Conservation (phyloP, 768 basidiomycete species). For the Floccularia luteovirens region DNA sequence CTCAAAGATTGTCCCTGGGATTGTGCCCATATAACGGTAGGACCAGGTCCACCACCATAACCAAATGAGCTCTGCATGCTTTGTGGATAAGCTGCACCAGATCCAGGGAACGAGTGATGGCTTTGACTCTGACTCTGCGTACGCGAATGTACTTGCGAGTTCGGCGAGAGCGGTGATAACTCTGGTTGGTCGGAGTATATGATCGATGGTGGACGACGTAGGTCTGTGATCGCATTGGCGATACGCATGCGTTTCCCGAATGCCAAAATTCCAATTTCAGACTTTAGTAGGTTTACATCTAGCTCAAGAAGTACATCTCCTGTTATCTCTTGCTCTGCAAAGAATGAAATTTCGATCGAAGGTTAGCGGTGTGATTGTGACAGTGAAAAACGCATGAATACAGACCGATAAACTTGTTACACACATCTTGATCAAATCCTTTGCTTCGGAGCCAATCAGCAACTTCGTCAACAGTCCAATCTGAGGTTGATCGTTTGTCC, state of each 20-base stretch:
- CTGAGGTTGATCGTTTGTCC: slow-evolving; percentile 43
- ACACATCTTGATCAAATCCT: slow-evolving; percentile 79
- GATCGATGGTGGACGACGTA: slow-evolving; percentile 66
- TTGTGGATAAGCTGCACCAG: slow-evolving; percentile 22
- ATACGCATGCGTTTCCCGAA: slow-evolving; percentile 95
- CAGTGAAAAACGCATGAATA: slow-evolving; percentile 6
- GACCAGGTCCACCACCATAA: too few species aligned
- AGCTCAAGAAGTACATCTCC: slow-evolving; percentile 96
- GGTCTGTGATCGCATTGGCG: slow-evolving; percentile 85
- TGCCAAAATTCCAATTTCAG: slow-evolving; percentile 86
- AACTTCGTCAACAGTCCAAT: slow-evolving; percentile 88
- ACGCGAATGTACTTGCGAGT: slow-evolving; percentile 26
- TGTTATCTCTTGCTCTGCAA: slow-evolving; percentile 93
- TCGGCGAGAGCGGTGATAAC: slow-evolving; percentile 5
- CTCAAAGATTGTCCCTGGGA: too few species aligned
- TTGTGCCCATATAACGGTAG: too few species aligned
- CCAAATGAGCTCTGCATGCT: slow-evolving; percentile 34
- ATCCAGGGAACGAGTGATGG: slow-evolving; percentile 34
- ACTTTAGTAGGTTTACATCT: slow-evolving; percentile 84
- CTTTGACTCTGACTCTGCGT: slow-evolving; percentile 35
- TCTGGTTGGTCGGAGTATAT: slow-evolving; percentile 38
- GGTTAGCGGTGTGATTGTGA: not conserved
- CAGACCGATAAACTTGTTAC: slow-evolving; percentile 81
- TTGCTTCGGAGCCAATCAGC: slow-evolving; percentile 79
- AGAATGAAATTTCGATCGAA: too few species aligned